A percentile compares a stretch with the other conserved stretches of the same genome.
These are phyloP conservation scores for Arabidopsis hybrid DNA, from an alignment of 441 rosid genomes.

Conservation along the genomic window DNA sequence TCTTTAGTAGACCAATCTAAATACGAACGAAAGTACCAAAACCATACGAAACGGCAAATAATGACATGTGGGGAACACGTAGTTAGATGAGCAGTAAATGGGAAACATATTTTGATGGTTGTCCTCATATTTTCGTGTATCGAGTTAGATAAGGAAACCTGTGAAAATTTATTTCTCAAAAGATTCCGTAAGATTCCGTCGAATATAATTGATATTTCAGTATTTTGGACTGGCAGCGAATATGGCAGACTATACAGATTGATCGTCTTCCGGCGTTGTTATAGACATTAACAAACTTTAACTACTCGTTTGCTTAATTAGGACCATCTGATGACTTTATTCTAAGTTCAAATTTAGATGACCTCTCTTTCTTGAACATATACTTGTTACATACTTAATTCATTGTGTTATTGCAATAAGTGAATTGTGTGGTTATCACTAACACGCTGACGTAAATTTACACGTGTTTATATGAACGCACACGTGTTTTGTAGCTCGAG, in stretches of 20 bases:
- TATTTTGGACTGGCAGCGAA: slow-evolving; percentile 10
- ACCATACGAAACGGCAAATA: slow-evolving; percentile 24
- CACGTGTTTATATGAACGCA: slow-evolving; percentile 16
- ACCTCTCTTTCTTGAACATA: not conserved
- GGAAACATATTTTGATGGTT: slow-evolving; percentile 31
- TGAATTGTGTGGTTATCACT: too few species aligned
- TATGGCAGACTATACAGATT: not conserved
- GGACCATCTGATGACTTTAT: not conserved
- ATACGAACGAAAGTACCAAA: slow-evolving; percentile 20
- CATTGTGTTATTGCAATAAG: not conserved
- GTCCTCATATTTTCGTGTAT: slow-evolving; percentile 22
- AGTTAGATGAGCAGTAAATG: slow-evolving; percentile 38
- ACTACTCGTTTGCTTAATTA: not conserved
- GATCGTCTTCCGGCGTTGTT: too few species aligned
- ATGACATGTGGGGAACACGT: slow-evolving; percentile 41
- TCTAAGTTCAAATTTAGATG: not conserved
- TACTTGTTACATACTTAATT: not conserved
- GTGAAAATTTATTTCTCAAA: slow-evolving; percentile 13
- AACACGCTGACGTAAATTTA: not conserved
- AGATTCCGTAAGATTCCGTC: slow-evolving; percentile 29
- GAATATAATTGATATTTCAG: slow-evolving; percentile 10
- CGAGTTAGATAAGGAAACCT: not conserved
- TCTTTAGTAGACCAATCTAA: slow-evolving; percentile 10
- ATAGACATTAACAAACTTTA: not conserved
- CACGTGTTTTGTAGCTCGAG: slow-evolving; percentile 34